These are phyloP conservation scores for Lepiota venenata DNA, from an alignment of 768 basidiomycete genomes.

Conservation along the genomic window DNA sequence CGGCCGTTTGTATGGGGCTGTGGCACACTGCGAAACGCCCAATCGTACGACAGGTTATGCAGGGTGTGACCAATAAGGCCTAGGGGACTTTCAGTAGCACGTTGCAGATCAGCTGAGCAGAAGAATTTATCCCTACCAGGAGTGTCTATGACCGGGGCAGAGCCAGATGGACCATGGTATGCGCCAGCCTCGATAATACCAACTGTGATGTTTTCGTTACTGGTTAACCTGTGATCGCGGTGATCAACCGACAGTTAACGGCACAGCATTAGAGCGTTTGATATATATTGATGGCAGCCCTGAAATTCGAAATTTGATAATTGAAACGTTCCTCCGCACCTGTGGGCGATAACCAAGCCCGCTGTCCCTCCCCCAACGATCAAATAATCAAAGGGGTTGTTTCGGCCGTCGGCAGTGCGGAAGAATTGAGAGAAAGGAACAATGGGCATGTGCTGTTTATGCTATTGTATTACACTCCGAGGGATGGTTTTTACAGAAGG, in stretches of 20 bases:
- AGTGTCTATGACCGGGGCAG: conserved; percentile 10
- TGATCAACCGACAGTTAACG: not conserved
- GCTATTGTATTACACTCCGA: too few relatives aligned
- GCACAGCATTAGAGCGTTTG: not conserved
- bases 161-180: conserved; percentile 2
- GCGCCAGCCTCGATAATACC: conserved; percentile 34
- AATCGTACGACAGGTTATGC: conserved; percentile 20
- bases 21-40: conserved; percentile 23
- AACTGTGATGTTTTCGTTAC: conserved; percentile 28
- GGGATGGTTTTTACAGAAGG: too few relatives aligned
- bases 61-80: not conserved
- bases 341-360: conserved; percentile 19
- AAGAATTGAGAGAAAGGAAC: not conserved
- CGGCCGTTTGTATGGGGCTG: conserved; percentile 19
- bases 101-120: not conserved
- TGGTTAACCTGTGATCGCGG: conserved; percentile 33
- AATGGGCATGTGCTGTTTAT: not conserved
- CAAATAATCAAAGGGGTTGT: conserved; percentile 21
- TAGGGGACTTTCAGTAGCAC: not conserved
- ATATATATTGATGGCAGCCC: not conserved
- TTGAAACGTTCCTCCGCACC: conserved; percentile 3
- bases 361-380: conserved; percentile 23
- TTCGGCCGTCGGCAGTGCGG: not conserved
- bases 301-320: not conserved
- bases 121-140: conserved; percentile 13